Evolutionary conservation across 257 asterid genomes (phyloP), one percentile per base, ranked within the genome.

Genomic region (Lithospermum erythrorhizon): DNA sequence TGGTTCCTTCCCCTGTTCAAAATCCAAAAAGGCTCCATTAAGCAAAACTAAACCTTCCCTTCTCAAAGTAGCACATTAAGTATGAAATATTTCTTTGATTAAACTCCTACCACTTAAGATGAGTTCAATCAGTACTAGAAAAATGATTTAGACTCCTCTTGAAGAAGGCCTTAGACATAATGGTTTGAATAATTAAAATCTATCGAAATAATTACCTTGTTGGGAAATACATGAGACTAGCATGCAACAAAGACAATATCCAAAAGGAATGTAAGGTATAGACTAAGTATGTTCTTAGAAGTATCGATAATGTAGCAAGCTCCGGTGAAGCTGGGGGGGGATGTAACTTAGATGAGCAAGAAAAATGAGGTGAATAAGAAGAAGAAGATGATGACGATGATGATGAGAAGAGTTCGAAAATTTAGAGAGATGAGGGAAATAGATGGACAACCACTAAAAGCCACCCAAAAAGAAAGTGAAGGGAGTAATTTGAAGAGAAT

Each of bases 371-470:
- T n/a, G n/a, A 45, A 30, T 49, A 64, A 62, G 53, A 29, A 37
- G 59, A 23, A 20, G 32, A 55, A 57, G 58, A 19, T 25, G 30
- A 23, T 58, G 58, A 61, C 51, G 66, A 56, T 20, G 62, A 67
- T 21, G 56, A 58, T 10, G n/a, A 55, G 27, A 65, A 61, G 29
- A 49, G 57, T 25, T 48, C 54, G 68, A 58, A 59, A 60, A 20
- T 55, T 59, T 75, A 30, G 57, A 51, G 63, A 25, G 57, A 47
- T 49, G 70, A 64, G 58, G 59, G 41, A 37, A 61, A 65, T 78
- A 74, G 70, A 70, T 70, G 79, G 78, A 72, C 61, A 66, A 58
- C 82, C 82, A 72, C 73, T n/a, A 62, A 75, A 62, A 68, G 61
- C 74, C 71, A 72, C 75, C 76, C 73, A 30, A 63, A 72, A 63